A percentile compares a stretch with the other conserved stretches of the same genome.
phyloP scores from a whole-genome alignment of 495 filamentous ascomycete species.

The Hypoxylon cercidicola region DNA sequence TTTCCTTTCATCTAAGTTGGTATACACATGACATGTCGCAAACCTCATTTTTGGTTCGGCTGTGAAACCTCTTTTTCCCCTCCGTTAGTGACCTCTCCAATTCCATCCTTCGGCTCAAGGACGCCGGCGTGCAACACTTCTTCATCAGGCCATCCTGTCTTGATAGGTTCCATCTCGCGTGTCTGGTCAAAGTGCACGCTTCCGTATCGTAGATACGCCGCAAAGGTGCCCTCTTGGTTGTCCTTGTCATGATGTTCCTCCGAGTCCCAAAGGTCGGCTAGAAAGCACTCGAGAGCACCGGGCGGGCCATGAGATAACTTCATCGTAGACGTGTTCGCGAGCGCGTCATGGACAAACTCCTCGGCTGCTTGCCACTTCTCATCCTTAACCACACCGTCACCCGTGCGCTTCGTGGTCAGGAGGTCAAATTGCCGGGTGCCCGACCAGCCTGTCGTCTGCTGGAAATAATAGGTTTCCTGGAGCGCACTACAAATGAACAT shows the following conservation, averaged over 20 bases:
- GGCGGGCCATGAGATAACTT: slow-evolving; percentile 45
- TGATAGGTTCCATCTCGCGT: slow-evolving; percentile 34
- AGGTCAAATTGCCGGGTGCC: slow-evolving; percentile 44
- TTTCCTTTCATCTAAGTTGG: too few relatives aligned
- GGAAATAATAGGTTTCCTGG: slow-evolving; percentile 41
- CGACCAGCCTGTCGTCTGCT: slow-evolving; percentile 39
- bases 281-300: slow-evolving; percentile 34
- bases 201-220: slow-evolving; percentile 50
- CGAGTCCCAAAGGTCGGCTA: slow-evolving; percentile 48
- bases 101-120: slow-evolving; percentile 30
- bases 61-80: neutral
- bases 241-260: slow-evolving; percentile 46
- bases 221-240: slow-evolving; percentile 48
- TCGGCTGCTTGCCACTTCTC: slow-evolving; percentile 43
- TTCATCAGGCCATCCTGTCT: slow-evolving; percentile 39
- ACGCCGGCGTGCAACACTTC: slow-evolving; percentile 38
- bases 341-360: slow-evolving; percentile 40
- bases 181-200: slow-evolving; percentile 51
- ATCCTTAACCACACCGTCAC: slow-evolving; percentile 32
- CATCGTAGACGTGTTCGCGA: slow-evolving; percentile 44
- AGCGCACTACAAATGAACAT: slow-evolving; percentile 35
- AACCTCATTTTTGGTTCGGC: neutral
- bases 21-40: too few relatives aligned
- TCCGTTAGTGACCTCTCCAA: too few relatives aligned
- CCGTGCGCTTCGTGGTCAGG: slow-evolving; percentile 35